Base-by-base conservation (phyloP, 192 early-diverging fungal species). In the Coemansia sp. region DNA sequence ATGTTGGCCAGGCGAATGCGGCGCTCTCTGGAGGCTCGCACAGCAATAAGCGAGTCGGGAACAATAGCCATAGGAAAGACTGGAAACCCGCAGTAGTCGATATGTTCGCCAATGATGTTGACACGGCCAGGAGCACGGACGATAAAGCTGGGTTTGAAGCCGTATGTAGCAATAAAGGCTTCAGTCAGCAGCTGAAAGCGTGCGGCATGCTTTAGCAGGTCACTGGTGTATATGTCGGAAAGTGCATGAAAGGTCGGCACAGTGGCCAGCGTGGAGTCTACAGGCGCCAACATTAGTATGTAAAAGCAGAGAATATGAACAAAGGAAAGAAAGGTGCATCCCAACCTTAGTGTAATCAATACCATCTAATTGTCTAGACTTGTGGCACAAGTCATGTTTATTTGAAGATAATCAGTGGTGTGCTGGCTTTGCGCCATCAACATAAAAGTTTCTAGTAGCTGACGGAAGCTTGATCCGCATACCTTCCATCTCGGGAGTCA, bases 51-150 rank as follows among this genome's bases (percentile, higher is more conserved):
- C 0, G 56, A 64, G 27, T 79, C 76, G 11, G 91, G 84, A 45
- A 89, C 91, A 65, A 98, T 89, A 39, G 94, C 96, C 94, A 96
- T 96, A 35, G 96, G 96, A 21, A 98, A 84, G 14, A 98, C 96
- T 15, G 92, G 92, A 62, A 90, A 92, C 22, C 94, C 95, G 65
- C 88, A 89, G 82, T 96, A 96, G 82, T 98, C 96, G 51, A 98
- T 91, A 71, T 98, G 96, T 70, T 98, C 96, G 37, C 95, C 96
- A 70, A 98, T 98, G 32, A 98, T 82, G 81, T 98, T 98, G 29
- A 96, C 93, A n/a, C 94, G 85, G 38, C 96, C 96, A 3, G 96
- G 94, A 3, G 92, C 88, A 29, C 96, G 88, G 38, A 88, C 91
- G 54, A 91, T 87, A 76, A 94, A 94, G 32, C 89, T 86, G 0